These are phyloP conservation scores for Przewalskia tangutica DNA, from an alignment of 257 asterid genomes.

Conservation along the genomic window DNA sequence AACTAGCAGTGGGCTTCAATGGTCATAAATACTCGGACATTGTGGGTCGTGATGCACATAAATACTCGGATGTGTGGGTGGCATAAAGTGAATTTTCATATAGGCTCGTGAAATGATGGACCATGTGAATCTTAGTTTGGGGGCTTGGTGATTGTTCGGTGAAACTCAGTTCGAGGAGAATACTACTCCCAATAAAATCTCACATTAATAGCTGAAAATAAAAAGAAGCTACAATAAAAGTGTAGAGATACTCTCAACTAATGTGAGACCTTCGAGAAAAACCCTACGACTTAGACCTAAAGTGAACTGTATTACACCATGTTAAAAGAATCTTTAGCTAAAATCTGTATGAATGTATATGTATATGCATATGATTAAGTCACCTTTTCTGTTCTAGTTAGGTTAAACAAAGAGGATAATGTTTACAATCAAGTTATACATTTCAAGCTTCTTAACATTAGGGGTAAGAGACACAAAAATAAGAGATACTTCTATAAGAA, in stretches of 20 bases:
- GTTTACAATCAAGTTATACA: not conserved
- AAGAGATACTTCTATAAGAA: not conserved
- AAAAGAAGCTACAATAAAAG: not conserved
- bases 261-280: not conserved
- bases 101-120: not conserved
- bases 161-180: not conserved
- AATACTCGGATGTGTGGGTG: not conserved
- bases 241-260: not conserved
- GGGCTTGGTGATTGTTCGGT: not conserved
- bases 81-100: not conserved
- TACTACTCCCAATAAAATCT: not conserved
- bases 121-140: not conserved
- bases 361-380: not conserved
- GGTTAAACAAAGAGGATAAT: too few species aligned
- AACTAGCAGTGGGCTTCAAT: not conserved
- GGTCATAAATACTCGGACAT: not conserved
- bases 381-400: not conserved
- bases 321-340: not conserved
- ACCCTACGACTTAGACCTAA: not conserved
- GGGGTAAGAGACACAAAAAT: not conserved
- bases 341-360: too few species aligned
- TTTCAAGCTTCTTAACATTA: not conserved
- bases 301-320: too few species aligned
- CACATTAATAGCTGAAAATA: not conserved
- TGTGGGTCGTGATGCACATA: not conserved